Base-by-base conservation (phyloP, 2,329 filamentous ascomycete species). In the Botrytis porri region DNA sequence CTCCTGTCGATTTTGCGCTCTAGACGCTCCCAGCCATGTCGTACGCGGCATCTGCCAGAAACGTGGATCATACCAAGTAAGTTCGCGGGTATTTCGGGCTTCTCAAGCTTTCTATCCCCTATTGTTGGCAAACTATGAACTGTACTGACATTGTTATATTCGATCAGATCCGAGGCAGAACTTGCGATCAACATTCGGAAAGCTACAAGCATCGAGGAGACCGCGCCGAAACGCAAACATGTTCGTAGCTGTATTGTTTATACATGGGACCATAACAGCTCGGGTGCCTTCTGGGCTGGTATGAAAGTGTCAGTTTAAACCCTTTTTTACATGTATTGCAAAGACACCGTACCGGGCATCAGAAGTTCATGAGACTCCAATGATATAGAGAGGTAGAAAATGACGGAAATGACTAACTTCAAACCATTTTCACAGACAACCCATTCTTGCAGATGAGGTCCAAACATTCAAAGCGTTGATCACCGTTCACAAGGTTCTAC, bases 391-490 rank as follows among this genome's bases (percentile, higher is more conserved):
- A 76, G 62, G 74, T 61, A 43, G 45, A 35, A 29, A 41, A 14
- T 43, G 63, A 62, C 1, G 18, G 8, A 51, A 63, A 41, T 43
- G 54, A 67, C 74, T 78, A 73, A 72, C 75, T 72, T 72, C 29
- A 35, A 35, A 37, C n/a, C 54, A 5, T 57, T n/a, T 54, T 54
- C 75, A 59, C 78, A 97, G 93, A 80, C 95, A 98, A 85, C 96
- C 96, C n/a, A 94, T 99, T 80, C 89, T 98, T 77, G 95, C 96
- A 83, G 96, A 99, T 82, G 96, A 99, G 85, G 92, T 99, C 57
- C 96, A 99, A 85, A 98, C 96, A 6, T 99, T 98, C 88, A 99
- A 99, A 83, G 95, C 96, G 65, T 88, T 99, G 75, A 98, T 98
- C 80, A 98, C 94, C 35, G 90, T 98, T 77, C 96, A 99, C 85